A percentile compares a stretch with the other conserved stretches of the same genome.
phyloP scores from a whole-genome alignment of 257 asterid genomes.

The Mitragyna speciosa region DNA sequence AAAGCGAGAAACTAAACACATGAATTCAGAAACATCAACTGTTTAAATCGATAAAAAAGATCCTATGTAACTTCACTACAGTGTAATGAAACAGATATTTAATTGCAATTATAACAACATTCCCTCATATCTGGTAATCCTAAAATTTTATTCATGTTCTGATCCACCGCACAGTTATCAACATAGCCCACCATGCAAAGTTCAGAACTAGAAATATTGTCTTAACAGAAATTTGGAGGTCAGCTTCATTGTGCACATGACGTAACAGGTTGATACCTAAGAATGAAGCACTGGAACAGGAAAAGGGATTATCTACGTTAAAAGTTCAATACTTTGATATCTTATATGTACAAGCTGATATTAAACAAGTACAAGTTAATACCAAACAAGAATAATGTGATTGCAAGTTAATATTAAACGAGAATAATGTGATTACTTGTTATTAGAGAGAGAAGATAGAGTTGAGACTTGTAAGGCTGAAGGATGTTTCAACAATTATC shows the following conservation, averaged over 20 bases:
- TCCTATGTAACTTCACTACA: background rate
- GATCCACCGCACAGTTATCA: background rate
- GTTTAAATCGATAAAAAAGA: background rate
- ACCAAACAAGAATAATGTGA: background rate
- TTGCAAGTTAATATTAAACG: background rate
- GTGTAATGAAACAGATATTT: background rate
- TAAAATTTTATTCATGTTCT: background rate
- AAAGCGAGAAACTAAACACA: conserved; percentile 18
- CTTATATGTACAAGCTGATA: background rate
- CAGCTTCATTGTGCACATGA: background rate
- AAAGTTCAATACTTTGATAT: background rate
- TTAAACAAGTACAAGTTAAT: background rate
- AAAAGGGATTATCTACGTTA: background rate
- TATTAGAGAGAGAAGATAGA: background rate
- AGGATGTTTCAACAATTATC: background rate
- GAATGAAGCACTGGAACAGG: background rate
- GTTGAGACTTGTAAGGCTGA: background rate
- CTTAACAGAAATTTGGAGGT: background rate
- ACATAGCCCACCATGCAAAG: background rate
- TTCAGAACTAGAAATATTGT: background rate
- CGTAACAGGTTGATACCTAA: conserved; percentile 1
- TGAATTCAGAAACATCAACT: background rate
- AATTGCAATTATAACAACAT: background rate
- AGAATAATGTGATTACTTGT: background rate
- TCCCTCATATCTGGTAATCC: background rate